Evolutionary conservation across 2,329 filamentous ascomycete species (phyloP).

Genomic region (Fusarium xylarioides): DNA sequence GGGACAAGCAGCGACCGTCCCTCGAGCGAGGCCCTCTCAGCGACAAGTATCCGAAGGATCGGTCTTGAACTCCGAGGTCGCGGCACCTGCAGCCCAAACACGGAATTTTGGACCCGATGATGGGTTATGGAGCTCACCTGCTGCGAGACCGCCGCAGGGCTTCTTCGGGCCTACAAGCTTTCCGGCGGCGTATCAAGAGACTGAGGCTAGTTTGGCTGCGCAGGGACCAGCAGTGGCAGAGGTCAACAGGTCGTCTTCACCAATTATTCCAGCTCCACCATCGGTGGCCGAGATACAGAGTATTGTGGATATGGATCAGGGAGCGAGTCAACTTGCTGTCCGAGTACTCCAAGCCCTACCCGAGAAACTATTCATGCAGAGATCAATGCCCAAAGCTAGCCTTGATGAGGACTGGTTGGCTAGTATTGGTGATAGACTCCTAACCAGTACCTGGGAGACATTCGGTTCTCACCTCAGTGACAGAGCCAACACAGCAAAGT

Average conservation of each 20-base stretch:
- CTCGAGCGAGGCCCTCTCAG: not conserved
- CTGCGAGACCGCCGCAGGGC: not conserved
- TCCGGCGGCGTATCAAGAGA: not conserved
- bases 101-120: not conserved
- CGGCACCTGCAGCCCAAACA: accelerated
- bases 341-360: not conserved
- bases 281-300: not conserved
- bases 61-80: not conserved
- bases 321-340: not conserved
- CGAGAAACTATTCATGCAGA: accelerated
- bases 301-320: not conserved
- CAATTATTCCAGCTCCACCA: not conserved
- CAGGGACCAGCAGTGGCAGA: accelerated
- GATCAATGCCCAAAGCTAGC: accelerated
- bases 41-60: not conserved
- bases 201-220: not conserved
- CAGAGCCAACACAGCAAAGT: not conserved
- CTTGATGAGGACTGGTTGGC: not conserved
- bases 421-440: not conserved
- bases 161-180: not conserved
- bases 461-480: not conserved
- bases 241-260: not conserved
- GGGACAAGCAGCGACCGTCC: accelerated
- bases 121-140: not conserved
- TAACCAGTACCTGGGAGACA: not conserved